Conservation (phyloP, 164 flowering plant genomes). For the Stephania yunnanensis region DNA sequence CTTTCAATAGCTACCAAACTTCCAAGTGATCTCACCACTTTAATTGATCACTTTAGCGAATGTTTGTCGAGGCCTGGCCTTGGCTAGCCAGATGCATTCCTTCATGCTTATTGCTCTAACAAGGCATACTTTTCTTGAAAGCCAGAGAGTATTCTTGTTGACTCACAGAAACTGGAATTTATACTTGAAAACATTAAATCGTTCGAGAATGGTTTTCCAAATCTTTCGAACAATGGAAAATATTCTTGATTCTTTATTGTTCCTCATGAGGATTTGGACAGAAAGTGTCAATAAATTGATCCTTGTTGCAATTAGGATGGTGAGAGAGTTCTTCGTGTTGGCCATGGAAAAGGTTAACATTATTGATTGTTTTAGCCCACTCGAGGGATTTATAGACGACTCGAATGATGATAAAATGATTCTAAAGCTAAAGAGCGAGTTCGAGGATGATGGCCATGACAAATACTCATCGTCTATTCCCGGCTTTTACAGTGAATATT, state of each 20-base stretch:
- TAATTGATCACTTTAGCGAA: too few species aligned
- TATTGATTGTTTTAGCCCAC: too few species aligned
- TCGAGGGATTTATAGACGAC: too few species aligned
- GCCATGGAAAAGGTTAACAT: too few species aligned
- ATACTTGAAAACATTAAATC: not conserved
- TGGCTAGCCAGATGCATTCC: not conserved
- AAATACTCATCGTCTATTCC: not conserved
- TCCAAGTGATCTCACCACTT: too few species aligned
- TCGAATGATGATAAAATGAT: too few species aligned
- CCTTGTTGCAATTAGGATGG: too few species aligned
- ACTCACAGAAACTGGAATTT: not conserved
- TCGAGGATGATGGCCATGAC: not conserved
- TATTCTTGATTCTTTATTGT: not conserved
- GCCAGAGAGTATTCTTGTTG: not conserved
- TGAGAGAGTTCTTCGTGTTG: too few species aligned
- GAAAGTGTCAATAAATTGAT: too few species aligned
- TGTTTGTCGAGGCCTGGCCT: not conserved
- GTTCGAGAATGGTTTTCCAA: not conserved
- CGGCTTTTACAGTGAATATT: too few species aligned
- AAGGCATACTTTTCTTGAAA: not conserved
- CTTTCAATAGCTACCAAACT: too few species aligned
- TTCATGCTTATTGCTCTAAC: not conserved
- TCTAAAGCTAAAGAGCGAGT: not conserved
- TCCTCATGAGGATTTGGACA: too few species aligned
- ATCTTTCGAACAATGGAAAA: not conserved